Conservation (phyloP, 2,329 filamentous ascomycete species). For the Cladosporium phlei region DNA sequence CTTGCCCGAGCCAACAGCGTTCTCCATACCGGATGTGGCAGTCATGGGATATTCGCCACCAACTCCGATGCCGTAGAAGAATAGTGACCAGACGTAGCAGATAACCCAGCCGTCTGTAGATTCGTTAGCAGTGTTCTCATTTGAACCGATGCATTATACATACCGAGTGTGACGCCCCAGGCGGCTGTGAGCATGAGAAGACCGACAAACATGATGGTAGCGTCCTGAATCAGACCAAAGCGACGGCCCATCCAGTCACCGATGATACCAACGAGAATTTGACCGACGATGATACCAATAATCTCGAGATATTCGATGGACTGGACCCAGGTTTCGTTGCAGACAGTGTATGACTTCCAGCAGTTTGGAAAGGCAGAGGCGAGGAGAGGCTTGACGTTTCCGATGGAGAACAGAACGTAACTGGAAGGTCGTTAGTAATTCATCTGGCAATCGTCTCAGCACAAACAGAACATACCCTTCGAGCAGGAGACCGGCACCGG, state of each 20-base stretch:
- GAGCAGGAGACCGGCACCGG: slow-evolving; percentile 83
- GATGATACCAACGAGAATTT: slow-evolving; percentile 78
- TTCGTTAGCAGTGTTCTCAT: slow-evolving; percentile 12
- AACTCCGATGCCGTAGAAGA: slow-evolving; percentile 73
- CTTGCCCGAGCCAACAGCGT: slow-evolving; percentile 77
- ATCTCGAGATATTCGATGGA: slow-evolving; percentile 90
- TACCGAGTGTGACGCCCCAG: slow-evolving; percentile 70
- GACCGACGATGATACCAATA: slow-evolving; percentile 88
- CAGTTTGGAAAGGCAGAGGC: slow-evolving; percentile 68
- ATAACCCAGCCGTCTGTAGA: slow-evolving; percentile 81
- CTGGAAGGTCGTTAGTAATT: slow-evolving; percentile 37
- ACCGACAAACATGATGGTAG: slow-evolving; percentile 88
- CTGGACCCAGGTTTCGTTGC: slow-evolving; percentile 73
- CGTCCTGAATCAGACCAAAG: slow-evolving; percentile 94
- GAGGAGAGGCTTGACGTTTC: slow-evolving; percentile 83
- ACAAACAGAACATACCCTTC: slow-evolving; percentile 56
- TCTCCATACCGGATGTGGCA: slow-evolving; percentile 78
- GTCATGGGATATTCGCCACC: slow-evolving; percentile 96
- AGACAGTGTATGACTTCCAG: slow-evolving; percentile 62
- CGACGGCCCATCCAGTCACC: slow-evolving; percentile 82
- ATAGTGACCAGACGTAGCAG: slow-evolving; percentile 90
- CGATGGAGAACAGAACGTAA: slow-evolving; percentile 95
- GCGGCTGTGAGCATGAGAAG: slow-evolving; percentile 85
- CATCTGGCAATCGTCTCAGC: not conserved
- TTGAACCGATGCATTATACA: not conserved